Evolutionary conservation across 2,329 filamentous ascomycete species (phyloP).

Genomic region (Fusarium albosuccineum): DNA sequence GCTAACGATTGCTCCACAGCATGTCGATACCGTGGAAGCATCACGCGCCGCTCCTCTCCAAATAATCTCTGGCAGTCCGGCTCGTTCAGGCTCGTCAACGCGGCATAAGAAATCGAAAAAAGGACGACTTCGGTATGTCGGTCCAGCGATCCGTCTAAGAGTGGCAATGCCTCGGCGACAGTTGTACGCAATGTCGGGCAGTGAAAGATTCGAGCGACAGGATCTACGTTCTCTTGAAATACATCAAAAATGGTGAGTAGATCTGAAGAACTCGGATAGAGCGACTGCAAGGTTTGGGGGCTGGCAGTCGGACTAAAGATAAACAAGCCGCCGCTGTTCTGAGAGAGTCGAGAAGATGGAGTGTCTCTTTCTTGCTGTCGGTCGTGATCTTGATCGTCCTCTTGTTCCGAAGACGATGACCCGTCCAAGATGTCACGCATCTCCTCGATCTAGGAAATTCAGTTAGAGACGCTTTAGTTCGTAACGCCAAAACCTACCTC

Average conservation of each 20-base stretch:
- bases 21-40: slow-evolving; percentile 9
- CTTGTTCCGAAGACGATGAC: neutral
- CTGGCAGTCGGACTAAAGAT: neutral
- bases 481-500: neutral
- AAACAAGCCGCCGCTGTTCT: neutral
- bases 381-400: neutral
- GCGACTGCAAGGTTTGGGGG: neutral
- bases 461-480: neutral
- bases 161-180: neutral
- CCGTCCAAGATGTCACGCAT: slow-evolving; percentile 4
- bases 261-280: slow-evolving; percentile 4
- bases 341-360: slow-evolving; percentile 1
- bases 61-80: neutral
- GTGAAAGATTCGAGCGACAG: slow-evolving; percentile 10
- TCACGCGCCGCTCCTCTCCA: neutral
- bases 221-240: slow-evolving; percentile 6
- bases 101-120: slow-evolving; percentile 19
- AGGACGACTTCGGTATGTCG: slow-evolving; percentile 3
- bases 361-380: neutral
- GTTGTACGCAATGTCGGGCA: slow-evolving; percentile 2
- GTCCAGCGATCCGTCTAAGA: neutral
- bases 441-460: neutral
- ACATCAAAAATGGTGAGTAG: slow-evolving; percentile 1
- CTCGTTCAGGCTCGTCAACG: slow-evolving; percentile 8
- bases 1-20: slow-evolving; percentile 12